Evolutionary conservation across 108 stramenopile species (phyloP), one percentile per base, ranked within the genome.

Genomic region (Skeletonema marinoi): DNA sequence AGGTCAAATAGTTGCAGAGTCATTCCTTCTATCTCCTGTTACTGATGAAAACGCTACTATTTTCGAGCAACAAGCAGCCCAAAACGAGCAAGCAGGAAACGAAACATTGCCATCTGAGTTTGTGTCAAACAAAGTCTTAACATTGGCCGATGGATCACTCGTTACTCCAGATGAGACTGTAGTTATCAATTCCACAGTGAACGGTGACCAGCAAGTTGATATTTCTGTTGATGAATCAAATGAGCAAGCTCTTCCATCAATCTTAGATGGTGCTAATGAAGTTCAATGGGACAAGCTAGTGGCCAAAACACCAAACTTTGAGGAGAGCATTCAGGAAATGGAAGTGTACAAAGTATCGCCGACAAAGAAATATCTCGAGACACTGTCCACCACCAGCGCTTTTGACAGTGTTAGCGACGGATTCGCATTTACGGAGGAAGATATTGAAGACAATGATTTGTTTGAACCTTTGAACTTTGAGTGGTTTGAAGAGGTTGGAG

Each of bases 401-500:
- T 21, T 25, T 29, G 54, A 56, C 54, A 10, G 25, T 9, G 8
- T 29, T n/a, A 65, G 32, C 19, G 71, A 60, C 2, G 35, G 7
- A 12, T 46, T 38, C 30, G 51, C n/a, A n/a, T 64, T 68, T 30
- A 21, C 31, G 1, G 60, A 46, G 30, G 64, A 75, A 7, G n/a
- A 36, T 32, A 19, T 75, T 4, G 68, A 69, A 14, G 78, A 78
- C 31, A 63, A 82, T 61, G 73, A 74, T 32, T 25, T 65, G 21
- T 66, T 65, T 29, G 56, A 63, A 7, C 68, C 72, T 5, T 46
- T 79, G 12, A 32, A 50, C 19, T 67, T 82, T 17, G 78, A 79
- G 60, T 89, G 88, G 88, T 85, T 77, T 50, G 87, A 88, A n/a
- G 90, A 90, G 71, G 48, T 77, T 38, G 83, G 81, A 31, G 66